Base-by-base conservation (phyloP, 192 early-diverging fungal genomes). In the Coemansia sp. region DNA sequence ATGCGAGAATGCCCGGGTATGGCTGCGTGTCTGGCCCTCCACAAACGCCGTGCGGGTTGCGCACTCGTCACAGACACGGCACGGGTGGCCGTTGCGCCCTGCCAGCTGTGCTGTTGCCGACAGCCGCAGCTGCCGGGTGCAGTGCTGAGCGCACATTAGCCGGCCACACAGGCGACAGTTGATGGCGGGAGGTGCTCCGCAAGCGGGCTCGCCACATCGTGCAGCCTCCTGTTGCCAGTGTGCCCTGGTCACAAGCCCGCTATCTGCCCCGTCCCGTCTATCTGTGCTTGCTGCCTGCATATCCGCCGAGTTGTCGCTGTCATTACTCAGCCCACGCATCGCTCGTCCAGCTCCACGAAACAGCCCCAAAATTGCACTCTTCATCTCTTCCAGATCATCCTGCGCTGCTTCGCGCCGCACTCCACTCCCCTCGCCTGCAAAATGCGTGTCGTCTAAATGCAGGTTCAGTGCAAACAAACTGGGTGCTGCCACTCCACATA, bases 21-120 rank as follows among this genome's bases (percentile, higher is more conserved):
- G 58, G 31, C 51, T 80, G 14, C 84, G 78, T 13, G 68, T 67
- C 10, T 62, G 65, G 6, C 83, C 83, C 57, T 52, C 75, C 71
- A 33, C 47, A 43, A 61, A 55, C 31, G 45, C 72, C 60, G 40
- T 78, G 62, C 21, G 82, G 68, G 47, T 61, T 48, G 70, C 82
- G 49, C 86, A 88, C 7, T 64, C 53, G 20, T 73, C 72, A 53
- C 87, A 88, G 5, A 83, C 85, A 38, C 81, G 74, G 42, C 83
- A 84, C 72, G 68, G 72, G 2, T 67, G 61, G 18, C 88, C 88
- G 53, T 75, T 50, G 13, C 55, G 45, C 11, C 62, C 45, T 7
- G 84, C 59, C 39, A 83, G 81, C 68, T 90, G 86, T 15, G 86
- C 88, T 33, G 81, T 70, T 1, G 65, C 64, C 53, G 82, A 74